phyloP scores from a whole-genome alignment of 768 basidiomycete species.

The Boletus bicolor region DNA sequence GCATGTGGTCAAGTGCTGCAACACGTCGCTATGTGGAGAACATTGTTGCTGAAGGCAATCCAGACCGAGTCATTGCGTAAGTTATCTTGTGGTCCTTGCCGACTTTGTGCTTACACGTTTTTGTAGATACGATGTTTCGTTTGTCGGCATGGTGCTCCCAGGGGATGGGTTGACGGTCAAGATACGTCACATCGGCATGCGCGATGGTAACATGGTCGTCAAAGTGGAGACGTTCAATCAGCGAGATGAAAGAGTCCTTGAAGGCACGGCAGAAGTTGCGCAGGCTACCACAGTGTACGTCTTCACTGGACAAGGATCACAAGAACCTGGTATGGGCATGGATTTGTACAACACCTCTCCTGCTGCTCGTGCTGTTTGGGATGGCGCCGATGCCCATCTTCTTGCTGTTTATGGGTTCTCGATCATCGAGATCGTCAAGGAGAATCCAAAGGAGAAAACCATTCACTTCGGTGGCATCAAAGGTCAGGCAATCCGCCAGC shows the following conservation, averaged over 20 bases:
- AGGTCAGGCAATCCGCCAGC: slow-evolving; percentile 94
- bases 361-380: slow-evolving; percentile 96
- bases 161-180: slow-evolving; percentile 83
- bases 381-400: slow-evolving; percentile 90
- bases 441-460: slow-evolving; percentile 97
- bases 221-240: slow-evolving; percentile 83
- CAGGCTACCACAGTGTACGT: slow-evolving; percentile 94
- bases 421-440: slow-evolving; percentile 97
- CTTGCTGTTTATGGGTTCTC: slow-evolving; percentile 97
- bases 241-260: slow-evolving; percentile 86
- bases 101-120: slow-evolving; percentile 3
- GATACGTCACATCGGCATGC: slow-evolving; percentile 89
- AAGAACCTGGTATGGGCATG: slow-evolving; percentile 99
- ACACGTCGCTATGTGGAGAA: slow-evolving; percentile 91
- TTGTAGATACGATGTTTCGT: slow-evolving; percentile 83
- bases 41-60: slow-evolving; percentile 88
- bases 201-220: slow-evolving; percentile 89
- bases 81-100: slow-evolving; percentile 31
- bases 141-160: slow-evolving; percentile 96
- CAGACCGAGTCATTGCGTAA: slow-evolving; percentile 84
- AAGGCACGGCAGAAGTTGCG: slow-evolving; percentile 88
- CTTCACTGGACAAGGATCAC: slow-evolving; percentile 98
- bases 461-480: slow-evolving; percentile 99
- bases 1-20: slow-evolving; percentile 95
- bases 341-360: slow-evolving; percentile 91